Percentiles rank a stretch among this genome's conserved stretches.
Evolutionary conservation across 2,329 filamentous ascomycete genomes (phyloP).

Genomic region (Onygenales sp.): DNA sequence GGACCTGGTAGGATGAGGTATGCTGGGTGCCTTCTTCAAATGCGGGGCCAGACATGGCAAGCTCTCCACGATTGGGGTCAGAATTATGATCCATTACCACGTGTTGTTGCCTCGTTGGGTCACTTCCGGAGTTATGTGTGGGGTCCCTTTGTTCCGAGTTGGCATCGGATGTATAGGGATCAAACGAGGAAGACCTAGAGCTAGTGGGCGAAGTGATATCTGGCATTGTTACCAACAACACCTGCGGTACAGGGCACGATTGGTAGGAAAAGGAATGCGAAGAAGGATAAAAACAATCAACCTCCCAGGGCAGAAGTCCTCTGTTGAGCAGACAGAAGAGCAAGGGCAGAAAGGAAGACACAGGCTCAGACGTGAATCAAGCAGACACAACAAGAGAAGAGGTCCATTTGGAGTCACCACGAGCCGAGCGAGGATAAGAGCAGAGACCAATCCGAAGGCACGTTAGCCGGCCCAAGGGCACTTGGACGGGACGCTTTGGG

Average conservation of each 20-base stretch:
- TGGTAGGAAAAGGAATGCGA: constrained; percentile 3
- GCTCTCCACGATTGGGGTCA: background rate
- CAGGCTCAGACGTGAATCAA: constrained; percentile 1
- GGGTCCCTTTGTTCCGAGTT: background rate
- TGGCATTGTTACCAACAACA: constrained; percentile 9
- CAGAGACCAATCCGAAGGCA: background rate
- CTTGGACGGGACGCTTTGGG: background rate
- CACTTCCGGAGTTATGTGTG: background rate
- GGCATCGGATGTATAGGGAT: constrained; percentile 10
- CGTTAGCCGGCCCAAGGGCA: background rate
- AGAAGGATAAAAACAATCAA: constrained; percentile 2
- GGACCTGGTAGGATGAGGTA: background rate
- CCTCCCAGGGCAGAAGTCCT: background rate
- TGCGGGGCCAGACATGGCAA: background rate
- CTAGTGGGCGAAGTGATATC: constrained; percentile 7
- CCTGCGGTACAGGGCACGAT: constrained; percentile 5
- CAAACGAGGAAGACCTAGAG: constrained; percentile 13
- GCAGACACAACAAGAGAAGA: constrained; percentile 1
- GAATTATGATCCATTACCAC: background rate
- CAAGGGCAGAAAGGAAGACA: background rate
- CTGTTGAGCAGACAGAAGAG: background rate
- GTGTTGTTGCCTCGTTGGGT: background rate
- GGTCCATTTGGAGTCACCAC: constrained; percentile 2
- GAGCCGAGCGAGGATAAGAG: background rate
- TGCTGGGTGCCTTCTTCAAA: background rate